A percentile compares a stretch with the other conserved stretches of the same genome.
These are phyloP conservation scores for Yamadazyma sp. DNA, from an alignment of 805 yeast genomes.

Conservation along the genomic window DNA sequence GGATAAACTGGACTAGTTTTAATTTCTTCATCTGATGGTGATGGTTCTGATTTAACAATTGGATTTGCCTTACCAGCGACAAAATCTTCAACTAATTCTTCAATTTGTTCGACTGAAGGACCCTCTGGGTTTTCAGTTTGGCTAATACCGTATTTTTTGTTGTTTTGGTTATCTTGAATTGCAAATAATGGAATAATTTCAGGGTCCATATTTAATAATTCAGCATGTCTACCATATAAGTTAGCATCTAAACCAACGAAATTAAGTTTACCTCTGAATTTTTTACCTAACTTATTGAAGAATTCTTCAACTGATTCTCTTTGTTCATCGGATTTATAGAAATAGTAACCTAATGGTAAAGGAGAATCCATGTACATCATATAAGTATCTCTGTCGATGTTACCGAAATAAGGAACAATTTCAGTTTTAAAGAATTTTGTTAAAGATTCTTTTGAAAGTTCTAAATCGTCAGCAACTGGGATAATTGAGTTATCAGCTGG, in stretches of 20 bases:
- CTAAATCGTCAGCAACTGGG: slow-evolving; percentile 36
- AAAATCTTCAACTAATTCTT: slow-evolving; percentile 61
- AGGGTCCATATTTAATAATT: slow-evolving; percentile 76
- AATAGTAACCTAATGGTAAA: slow-evolving; percentile 83
- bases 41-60: slow-evolving; percentile 76
- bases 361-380: slow-evolving; percentile 66
- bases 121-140: slow-evolving; percentile 52
- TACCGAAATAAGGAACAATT: slow-evolving; percentile 82
- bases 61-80: slow-evolving; percentile 65
- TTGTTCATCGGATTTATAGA: slow-evolving; percentile 70
- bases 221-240: slow-evolving; percentile 82
- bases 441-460: slow-evolving; percentile 34
- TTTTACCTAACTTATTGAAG: slow-evolving; percentile 65
- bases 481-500: slow-evolving; percentile 46
- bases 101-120: slow-evolving; percentile 46
- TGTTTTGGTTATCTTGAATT: slow-evolving; percentile 66
- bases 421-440: slow-evolving; percentile 54
- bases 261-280: slow-evolving; percentile 74
- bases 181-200: slow-evolving; percentile 83
- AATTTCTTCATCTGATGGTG: slow-evolving; percentile 79
- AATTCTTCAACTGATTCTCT: slow-evolving; percentile 51
- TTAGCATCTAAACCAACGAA: slow-evolving; percentile 87
- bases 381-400: slow-evolving; percentile 78
- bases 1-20: slow-evolving; percentile 55
- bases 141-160: slow-evolving; percentile 74